Evolutionary conservation across 768 basidiomycete genomes (phyloP), one percentile per base, ranked within the genome.

Genomic region (Tulasnella sp.): DNA sequence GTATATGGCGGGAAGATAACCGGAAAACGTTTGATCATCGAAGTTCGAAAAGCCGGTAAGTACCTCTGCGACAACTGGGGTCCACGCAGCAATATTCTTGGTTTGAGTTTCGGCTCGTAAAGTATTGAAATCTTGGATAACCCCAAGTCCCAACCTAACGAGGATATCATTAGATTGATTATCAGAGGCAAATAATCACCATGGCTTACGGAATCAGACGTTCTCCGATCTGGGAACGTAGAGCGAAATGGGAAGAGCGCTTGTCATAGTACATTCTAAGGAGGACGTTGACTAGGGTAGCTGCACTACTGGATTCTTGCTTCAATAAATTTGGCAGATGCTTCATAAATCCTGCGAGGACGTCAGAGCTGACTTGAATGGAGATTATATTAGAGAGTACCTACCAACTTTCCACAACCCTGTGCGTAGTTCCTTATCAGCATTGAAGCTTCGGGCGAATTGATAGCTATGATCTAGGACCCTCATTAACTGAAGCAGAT

Each of bases 261-360:
- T 78, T 69, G 65, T 98, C 95, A 51, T 82, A 82, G 64, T 96
- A 95, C 92, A 99, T 95, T 28, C 84, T 75, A 37, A 95, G 67
- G 27, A 98, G 70, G 7, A 96, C 79, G 59, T 91, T 89, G 37
- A 98, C 90, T 32, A 98, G 71, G 0, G 91, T 96, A 2, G 93
- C 78, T 43, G 95, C 95, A 61, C 89, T 92, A 56, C 88, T 95
- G 12, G 93, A 96, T 66, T 99, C 95, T 61, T 99, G 95, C 65
- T 98, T 96, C 48, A 99, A 68, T 35, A 99, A 75, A 67, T 99
- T 99, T 0, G 95, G 95, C 27, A 98, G 68, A 64, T 99, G 95
- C 63, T 96, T 95, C 95, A 99, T 99, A 69, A 99, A 99, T 5
- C 95, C 92, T 96, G n/a, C n/a, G n/a, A n/a, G n/a, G n/a, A n/a